Conservation (phyloP, 2,329 filamentous ascomycete genomes). For the Claviceps digitariae region DNA sequence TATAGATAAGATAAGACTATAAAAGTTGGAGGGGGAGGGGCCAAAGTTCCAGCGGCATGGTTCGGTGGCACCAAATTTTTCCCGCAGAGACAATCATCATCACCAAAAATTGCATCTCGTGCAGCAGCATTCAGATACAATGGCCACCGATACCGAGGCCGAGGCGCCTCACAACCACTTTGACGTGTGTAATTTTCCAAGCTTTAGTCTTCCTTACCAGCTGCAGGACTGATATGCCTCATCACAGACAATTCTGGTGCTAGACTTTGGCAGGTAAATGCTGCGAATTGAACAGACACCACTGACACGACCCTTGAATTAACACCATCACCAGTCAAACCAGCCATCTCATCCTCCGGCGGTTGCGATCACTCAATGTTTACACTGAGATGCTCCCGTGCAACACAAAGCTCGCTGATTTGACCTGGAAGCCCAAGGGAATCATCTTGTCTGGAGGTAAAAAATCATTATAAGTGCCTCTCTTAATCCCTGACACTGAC, state of each 20-base stretch:
- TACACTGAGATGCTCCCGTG: conserved; percentile 83
- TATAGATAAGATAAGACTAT: not conserved
- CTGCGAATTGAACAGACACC: not conserved
- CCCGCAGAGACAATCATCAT: not conserved
- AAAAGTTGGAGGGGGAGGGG: not conserved
- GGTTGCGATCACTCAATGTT: conserved; percentile 42
- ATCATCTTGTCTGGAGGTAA: conserved; percentile 45
- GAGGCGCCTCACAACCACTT: conserved; percentile 9
- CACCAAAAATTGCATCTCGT: not conserved
- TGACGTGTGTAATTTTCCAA: conserved; percentile 1
- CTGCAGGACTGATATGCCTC: not conserved
- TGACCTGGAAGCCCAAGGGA: conserved; percentile 68
- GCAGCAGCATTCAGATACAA: not conserved
- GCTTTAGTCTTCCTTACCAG: not conserved
- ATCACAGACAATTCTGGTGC: conserved; percentile 49
- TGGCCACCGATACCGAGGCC: conserved; percentile 3
- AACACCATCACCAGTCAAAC: conserved; percentile 22
- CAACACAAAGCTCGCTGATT: conserved; percentile 64
- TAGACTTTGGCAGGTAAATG: conserved; percentile 42
- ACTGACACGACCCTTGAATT: not conserved
- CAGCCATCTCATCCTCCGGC: conserved; percentile 58
- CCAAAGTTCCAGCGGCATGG: not conserved
- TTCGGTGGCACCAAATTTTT: not conserved
- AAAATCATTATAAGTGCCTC: not conserved
- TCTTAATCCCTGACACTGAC: conserved; percentile 3